Conservation (phyloP, 352 stramenopile genomes). For the Blastocystis sp. region DNA sequence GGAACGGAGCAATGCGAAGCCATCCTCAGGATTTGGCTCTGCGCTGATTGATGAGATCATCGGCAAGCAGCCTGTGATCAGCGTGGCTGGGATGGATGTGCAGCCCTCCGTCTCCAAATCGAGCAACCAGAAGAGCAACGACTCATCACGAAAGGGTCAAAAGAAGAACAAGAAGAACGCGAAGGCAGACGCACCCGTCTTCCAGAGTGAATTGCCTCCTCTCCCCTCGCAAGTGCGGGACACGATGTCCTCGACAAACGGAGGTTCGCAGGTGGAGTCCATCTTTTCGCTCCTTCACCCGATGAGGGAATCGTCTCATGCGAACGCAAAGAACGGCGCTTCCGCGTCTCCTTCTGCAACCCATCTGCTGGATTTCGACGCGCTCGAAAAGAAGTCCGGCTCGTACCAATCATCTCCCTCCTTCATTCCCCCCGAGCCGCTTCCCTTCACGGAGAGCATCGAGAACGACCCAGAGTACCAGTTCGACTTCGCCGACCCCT, state of each 20-base stretch:
- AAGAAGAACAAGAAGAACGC: constrained; percentile 30
- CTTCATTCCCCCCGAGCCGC: background rate
- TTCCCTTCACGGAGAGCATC: constrained; percentile 23
- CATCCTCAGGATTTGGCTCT: constrained; percentile 31
- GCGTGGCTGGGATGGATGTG: background rate
- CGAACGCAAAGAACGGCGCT: no score
- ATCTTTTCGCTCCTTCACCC: constrained; percentile 66
- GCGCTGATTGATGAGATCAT: constrained; percentile 47
- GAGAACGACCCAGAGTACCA: background rate
- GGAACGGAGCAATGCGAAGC: background rate
- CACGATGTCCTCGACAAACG: constrained; percentile 27
- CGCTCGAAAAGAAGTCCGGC: background rate
- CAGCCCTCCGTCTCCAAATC: no score
- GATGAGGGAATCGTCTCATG: constrained; percentile 12
- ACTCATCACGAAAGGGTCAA: background rate
- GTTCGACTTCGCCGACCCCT: constrained; percentile 10
- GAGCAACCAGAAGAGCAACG: no score
- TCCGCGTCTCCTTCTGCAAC: background rate
- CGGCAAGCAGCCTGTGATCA: background rate
- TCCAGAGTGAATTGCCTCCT: constrained; percentile 36
- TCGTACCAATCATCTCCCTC: background rate
- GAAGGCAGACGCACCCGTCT: background rate
- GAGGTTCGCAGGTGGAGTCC: constrained; percentile 5
- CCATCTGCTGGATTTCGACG: constrained; percentile 13
- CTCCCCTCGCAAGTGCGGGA: constrained; percentile 59